Evolutionary conservation across 257 asterid species (phyloP).

Genomic region (Thymus mandschuricus): DNA sequence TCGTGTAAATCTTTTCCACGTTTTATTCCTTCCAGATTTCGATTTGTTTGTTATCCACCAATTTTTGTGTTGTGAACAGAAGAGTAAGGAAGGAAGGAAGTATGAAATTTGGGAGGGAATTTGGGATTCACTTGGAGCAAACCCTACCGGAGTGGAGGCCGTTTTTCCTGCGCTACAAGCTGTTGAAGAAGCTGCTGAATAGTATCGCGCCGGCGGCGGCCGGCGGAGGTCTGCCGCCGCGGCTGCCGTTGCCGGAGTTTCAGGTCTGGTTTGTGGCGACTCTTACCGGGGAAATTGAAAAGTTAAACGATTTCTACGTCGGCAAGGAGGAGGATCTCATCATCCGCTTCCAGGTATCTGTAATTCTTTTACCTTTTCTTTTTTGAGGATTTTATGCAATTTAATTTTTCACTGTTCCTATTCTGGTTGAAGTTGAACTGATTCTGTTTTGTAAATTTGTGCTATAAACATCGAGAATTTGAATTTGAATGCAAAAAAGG

Average conservation of each 20-base stretch:
- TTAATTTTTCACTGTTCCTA: neutral
- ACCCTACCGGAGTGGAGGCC: slow-evolving; percentile 96
- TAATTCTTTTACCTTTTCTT: neutral
- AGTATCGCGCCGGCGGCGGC: slow-evolving; percentile 44
- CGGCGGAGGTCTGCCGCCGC: slow-evolving; percentile 30
- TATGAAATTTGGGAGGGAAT: slow-evolving; percentile 92
- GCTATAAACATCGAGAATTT: neutral
- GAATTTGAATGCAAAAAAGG: neutral
- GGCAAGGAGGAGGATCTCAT: slow-evolving; percentile 92
- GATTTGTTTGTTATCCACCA: neutral
- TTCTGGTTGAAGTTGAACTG: neutral
- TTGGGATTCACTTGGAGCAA: slow-evolving; percentile 67
- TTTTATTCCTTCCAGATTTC: neutral
- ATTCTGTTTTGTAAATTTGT: neutral
- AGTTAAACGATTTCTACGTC: slow-evolving; percentile 95
- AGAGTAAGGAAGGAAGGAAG: neutral
- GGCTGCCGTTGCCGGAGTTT: slow-evolving; percentile 42
- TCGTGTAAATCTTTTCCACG: neutral
- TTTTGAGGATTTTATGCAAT: neutral
- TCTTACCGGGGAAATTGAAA: slow-evolving; percentile 74
- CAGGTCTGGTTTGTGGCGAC: slow-evolving; percentile 75
- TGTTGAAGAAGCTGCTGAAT: slow-evolving; percentile 84
- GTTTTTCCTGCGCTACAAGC: slow-evolving; percentile 80
- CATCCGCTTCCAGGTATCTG: slow-evolving; percentile 78
- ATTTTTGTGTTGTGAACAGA: neutral